Evolutionary conservation across 2,329 filamentous ascomycete species (phyloP), one percentile per base, ranked within the genome.

Genomic region (Aspergillus amoenus): DNA sequence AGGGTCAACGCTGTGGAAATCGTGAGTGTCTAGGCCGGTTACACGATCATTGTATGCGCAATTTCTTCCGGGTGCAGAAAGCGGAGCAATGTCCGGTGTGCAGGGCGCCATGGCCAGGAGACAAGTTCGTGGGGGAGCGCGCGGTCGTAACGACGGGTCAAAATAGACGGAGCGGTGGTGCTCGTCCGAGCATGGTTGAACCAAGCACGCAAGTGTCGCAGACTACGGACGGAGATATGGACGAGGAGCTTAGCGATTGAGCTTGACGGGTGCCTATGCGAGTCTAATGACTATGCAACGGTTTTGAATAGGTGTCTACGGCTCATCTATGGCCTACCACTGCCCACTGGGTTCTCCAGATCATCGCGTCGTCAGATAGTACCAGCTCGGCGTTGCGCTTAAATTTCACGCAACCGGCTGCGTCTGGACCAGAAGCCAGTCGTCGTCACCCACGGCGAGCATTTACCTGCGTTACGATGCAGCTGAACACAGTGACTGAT

Each of bases 1-100:
- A 82, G 79, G 92, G 93, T 0, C 84, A 92, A 79, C 83, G 93
- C 54, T 96, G 93, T 74, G 73, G 81, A 2, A 82, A 89, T 59
- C 75, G 82, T 39, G 81, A 86, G 18, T 97, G 93, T 71, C 78
- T 75, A 30, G 81, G 86, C 11, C 81, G 93, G 11, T 73, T 96
- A 15, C 93, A 97, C 71, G 84, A 92, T 61, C 85, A 87, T 50
- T 97, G 92, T 71, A 81, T 85, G 55, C 82, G 85, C 12, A 86
- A 84, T 27, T 91, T 88, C 71, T 96, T 91, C 80, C 81, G 88
- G 18, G 83, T 85, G 41, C 81, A 84, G 60, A 76, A 82, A 55
- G 81, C 80, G 1, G 82, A 82, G 59, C 82, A 79, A 42, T 96
- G 91, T 67, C 88, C 89, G 0, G 57, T 76, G 3, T 85, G 83